phyloP scores from a whole-genome alignment of 345 rosid genomes.

The Eucalyptus coolabah region DNA sequence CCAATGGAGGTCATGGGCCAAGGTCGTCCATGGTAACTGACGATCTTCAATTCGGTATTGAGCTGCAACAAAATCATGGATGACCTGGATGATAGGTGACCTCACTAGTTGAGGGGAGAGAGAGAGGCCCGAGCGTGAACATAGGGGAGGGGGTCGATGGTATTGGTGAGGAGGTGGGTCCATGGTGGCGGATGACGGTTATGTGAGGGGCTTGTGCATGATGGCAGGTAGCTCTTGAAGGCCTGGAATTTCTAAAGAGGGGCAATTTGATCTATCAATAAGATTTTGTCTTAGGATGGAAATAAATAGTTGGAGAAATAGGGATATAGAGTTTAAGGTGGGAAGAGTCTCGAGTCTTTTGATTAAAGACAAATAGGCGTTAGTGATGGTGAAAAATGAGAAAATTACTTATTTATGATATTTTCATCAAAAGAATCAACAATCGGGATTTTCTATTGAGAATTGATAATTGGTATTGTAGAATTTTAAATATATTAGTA shows the following conservation, averaged over 20 bases:
- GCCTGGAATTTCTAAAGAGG: neutral
- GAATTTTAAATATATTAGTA: neutral
- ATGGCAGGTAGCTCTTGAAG: neutral
- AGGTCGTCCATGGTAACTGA: neutral
- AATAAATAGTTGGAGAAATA: neutral
- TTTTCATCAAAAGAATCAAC: neutral
- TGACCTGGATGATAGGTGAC: neutral
- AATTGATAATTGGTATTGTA: neutral
- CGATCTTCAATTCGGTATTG: rapidly evolving
- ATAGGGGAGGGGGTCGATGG: neutral
- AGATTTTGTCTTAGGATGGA: neutral
- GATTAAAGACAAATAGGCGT: no score
- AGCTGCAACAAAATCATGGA: neutral
- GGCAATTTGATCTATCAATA: neutral
- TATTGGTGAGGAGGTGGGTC: neutral
- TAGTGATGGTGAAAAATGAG: neutral
- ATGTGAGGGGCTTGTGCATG: neutral
- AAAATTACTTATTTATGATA: no score
- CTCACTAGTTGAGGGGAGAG: no score
- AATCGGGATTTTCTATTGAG: neutral
- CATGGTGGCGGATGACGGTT: neutral
- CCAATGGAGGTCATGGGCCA: neutral
- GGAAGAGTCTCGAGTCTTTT: neutral
- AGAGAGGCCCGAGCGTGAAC: neutral
- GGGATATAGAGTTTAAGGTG: neutral